A percentile compares a stretch with the other conserved stretches of the same genome.
Conservation (phyloP, 768 basidiomycete genomes). For the Brasilioporus rufonigricans region DNA sequence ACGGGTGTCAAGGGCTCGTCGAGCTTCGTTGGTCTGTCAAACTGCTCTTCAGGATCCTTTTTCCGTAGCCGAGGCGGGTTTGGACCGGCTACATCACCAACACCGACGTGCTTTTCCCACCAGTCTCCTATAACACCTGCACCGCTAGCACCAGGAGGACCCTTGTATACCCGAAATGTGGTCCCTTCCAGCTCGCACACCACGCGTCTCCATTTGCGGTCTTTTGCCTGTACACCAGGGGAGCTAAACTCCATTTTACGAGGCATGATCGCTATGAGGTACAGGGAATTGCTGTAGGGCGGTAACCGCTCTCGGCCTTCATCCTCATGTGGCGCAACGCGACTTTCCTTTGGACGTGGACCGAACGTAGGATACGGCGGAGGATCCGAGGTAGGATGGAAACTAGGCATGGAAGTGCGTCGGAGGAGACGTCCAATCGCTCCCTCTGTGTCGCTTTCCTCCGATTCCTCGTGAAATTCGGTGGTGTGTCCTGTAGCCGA, state of each 20-base stretch:
- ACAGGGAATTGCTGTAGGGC: conserved; percentile 74
- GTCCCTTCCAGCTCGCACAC: conserved; percentile 93
- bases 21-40: conserved; percentile 25
- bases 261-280: conserved; percentile 77
- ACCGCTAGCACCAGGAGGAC: conserved; percentile 39
- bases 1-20: conserved; percentile 5
- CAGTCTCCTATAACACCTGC: conserved; percentile 62
- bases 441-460: conserved; percentile 25
- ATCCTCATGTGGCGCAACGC: conserved; percentile 56
- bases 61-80: conserved; percentile 25
- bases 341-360: conserved; percentile 24
- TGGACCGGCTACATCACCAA: conserved; percentile 51
- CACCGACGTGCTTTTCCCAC: conserved; percentile 79
- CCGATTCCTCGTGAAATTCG: conserved; percentile 14
- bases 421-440: conserved; percentile 45
- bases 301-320: conserved; percentile 85
- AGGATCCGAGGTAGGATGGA: conserved; percentile 53
- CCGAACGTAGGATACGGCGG: conserved; percentile 65
- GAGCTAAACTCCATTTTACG: conserved; percentile 90
- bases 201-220: conserved; percentile 88
- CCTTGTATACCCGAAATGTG: conserved; percentile 73
- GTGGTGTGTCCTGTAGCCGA: conserved; percentile 13
- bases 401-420: conserved; percentile 72
- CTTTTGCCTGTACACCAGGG: conserved; percentile 84
- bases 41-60: conserved; percentile 21